Evolutionary conservation across 305 asterid genomes (phyloP).

Genomic region (Striga hermonthica): DNA sequence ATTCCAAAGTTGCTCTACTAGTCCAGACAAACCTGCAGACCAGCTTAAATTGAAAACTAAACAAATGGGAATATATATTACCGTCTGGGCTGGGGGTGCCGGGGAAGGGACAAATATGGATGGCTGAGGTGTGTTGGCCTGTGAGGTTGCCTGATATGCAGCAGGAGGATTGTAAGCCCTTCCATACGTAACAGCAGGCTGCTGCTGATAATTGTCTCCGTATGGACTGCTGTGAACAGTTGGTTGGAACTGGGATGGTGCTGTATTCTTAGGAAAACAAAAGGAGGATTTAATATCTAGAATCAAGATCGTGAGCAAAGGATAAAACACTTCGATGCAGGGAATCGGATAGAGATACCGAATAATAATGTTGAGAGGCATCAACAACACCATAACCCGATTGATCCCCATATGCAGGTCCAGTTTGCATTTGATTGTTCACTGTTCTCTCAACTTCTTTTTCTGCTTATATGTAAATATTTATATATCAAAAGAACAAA

Average conservation of each 20-base stretch:
- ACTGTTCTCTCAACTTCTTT: constrained; percentile 48
- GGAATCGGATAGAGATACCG: constrained; percentile 42
- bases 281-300: constrained; percentile 5
- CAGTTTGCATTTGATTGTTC: constrained; percentile 46
- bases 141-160: constrained; percentile 57
- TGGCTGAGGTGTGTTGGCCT: constrained; percentile 49
- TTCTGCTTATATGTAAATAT: constrained; percentile 43
- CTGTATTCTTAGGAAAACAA: constrained; percentile 48
- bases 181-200: constrained; percentile 39
- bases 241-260: constrained; percentile 47
- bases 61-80: constrained; percentile 30
- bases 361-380: constrained; percentile 62
- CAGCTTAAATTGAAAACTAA: constrained; percentile 15
- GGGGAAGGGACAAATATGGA: constrained; percentile 80
- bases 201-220: constrained; percentile 64
- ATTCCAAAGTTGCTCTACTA: constrained; percentile 25
- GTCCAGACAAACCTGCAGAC: constrained; percentile 9
- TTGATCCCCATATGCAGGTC: constrained; percentile 52
- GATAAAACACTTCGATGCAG: not conserved
- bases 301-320: constrained; percentile 20
- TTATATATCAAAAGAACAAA: not conserved
- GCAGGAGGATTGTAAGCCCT: constrained; percentile 52
- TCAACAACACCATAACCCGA: constrained; percentile 53
- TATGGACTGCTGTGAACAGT: constrained; percentile 53
- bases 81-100: constrained; percentile 56